A percentile compares a stretch with the other conserved stretches of the same genome.
phyloP scores from a whole-genome alignment of 257 asterid genomes.

The Nicotiana sylvestris region DNA sequence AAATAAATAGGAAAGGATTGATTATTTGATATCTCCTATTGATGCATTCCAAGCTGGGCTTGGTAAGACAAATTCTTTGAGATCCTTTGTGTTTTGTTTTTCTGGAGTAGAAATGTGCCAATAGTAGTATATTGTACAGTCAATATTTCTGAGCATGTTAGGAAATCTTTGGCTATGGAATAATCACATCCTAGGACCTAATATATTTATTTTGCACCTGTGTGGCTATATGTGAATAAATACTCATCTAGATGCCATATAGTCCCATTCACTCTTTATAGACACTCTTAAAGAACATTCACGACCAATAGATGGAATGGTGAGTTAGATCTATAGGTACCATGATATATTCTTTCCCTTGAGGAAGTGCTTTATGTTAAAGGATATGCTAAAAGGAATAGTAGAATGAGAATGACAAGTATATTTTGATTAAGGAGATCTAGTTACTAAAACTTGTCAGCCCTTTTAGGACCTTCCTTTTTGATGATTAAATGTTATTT shows the following conservation, averaged over 20 bases:
- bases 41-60: too few species aligned
- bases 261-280: neutral
- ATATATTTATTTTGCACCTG: neutral
- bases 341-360: neutral
- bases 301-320: neutral
- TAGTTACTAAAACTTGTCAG: neutral
- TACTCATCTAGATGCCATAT: neutral
- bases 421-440: neutral
- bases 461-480: neutral
- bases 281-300: neutral
- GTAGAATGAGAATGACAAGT: neutral
- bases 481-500: neutral
- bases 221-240: neutral
- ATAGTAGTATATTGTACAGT: neutral
- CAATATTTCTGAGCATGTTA: neutral
- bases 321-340: neutral
- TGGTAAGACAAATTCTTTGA: too few species aligned
- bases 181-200: neutral
- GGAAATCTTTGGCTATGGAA: neutral
- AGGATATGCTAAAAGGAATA: neutral
- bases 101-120: too few species aligned
- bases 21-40: neutral
- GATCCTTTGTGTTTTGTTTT: too few species aligned
- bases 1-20: neutral
- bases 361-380: neutral